Conservation (phyloP, 352 stramenopile species). For the Globisporangium iwayamae region DNA sequence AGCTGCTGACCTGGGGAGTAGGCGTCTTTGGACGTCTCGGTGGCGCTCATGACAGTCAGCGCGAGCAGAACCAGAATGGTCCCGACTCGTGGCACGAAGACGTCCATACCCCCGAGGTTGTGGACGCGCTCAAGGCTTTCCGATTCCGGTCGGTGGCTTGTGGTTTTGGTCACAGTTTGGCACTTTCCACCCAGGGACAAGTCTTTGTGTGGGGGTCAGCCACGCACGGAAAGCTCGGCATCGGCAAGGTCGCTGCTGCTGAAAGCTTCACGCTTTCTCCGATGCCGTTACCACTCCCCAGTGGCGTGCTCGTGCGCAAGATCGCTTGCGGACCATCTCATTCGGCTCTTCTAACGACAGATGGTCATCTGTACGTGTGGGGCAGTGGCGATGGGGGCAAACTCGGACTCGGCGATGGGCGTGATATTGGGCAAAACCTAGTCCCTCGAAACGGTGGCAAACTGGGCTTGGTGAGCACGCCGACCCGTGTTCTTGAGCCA, state of each 20-base stretch:
- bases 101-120: slow-evolving; percentile 35
- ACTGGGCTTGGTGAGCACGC: slow-evolving; percentile 33
- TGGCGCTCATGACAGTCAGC: slow-evolving; percentile 18
- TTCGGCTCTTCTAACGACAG: slow-evolving; percentile 55
- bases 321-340: slow-evolving; percentile 79
- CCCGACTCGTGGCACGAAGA: slow-evolving; percentile 55
- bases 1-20: slow-evolving; percentile 69
- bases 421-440: slow-evolving; percentile 51
- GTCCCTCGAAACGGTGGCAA: slow-evolving; percentile 58
- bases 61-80: slow-evolving; percentile 20
- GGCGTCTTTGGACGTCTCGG: slow-evolving; percentile 66
- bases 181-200: slow-evolving; percentile 53
- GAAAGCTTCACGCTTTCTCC: slow-evolving; percentile 70
- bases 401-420: slow-evolving; percentile 64
- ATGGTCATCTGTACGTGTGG: slow-evolving; percentile 70
- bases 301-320: slow-evolving; percentile 40
- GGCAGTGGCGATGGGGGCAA: slow-evolving; percentile 65
- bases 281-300: slow-evolving; percentile 27
- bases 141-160: slow-evolving; percentile 59
- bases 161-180: slow-evolving; percentile 68
- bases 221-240: slow-evolving; percentile 67
- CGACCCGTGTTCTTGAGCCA: slow-evolving; percentile 35
- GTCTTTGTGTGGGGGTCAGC: slow-evolving; percentile 76
- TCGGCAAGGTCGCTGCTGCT: slow-evolving; percentile 34
- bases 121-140: slow-evolving; percentile 35